Evolutionary conservation across 306 rosid genomes (phyloP), one percentile per base, ranked within the genome.

Genomic region (Canavalia ensiformis): DNA sequence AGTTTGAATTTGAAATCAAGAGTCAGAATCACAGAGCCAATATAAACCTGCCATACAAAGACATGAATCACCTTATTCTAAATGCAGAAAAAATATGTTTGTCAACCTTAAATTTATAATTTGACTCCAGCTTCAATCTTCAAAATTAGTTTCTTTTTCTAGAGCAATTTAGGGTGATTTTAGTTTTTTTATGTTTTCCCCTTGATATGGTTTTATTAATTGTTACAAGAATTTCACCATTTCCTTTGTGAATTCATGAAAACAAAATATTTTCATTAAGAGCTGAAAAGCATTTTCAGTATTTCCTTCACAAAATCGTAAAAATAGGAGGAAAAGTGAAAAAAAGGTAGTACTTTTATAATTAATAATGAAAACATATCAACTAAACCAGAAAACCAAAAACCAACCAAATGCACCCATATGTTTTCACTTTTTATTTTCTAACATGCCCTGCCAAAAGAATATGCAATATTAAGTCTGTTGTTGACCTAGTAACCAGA

Each of bases 91-190:
- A 41, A 7, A 11, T 33, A n/a, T 10, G 60, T 18, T 56, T 68
- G 68, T 68, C 68, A 79, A 68, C 50, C 50, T 44, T 68, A 55
- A 78, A 68, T 78, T 35, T 57, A 79, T 57, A 30, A 57, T 68
- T 46, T 60, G 34, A 54, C 63, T 39, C 54, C 31, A 51, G 64
- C 73, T 77, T 42, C 52, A 52, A 66, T 31, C 59, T 41, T 78
- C 6, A 29, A 59, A 52, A 51, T 51, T 66, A 51, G 45, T n/a
- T 37, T 72, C 46, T 9, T 37, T 72, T 72, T 41, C 28, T 29
- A 74, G 45, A 25, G 79, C 12, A 56, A 57, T n/a, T 5, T 55
- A 41, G 28, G 10, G 31, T 28, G 60, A 30, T 29, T 31, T 46
- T 49, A 60, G 46, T 74, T 39, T 8, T 13, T 5, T 0, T 39